Base-by-base conservation (phyloP, 2,329 filamentous ascomycete species). In the Plectosphaerella plurivora region DNA sequence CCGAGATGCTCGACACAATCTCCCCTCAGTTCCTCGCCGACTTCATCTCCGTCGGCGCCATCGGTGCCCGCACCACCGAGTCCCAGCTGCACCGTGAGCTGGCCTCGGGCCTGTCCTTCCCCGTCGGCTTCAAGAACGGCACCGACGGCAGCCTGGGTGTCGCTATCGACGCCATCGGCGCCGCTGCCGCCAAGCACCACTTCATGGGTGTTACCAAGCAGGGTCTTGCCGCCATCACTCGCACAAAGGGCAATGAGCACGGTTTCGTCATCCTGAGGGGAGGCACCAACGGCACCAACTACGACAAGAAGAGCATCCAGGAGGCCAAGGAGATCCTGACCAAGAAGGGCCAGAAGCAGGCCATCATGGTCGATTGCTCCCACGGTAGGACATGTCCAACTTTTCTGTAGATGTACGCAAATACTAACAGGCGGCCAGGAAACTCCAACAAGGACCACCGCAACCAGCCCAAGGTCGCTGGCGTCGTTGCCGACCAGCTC, bases 191-290 rank as follows among this genome's bases (percentile, higher is more conserved):
- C n/a, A 86, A 82, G 71, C 94, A 99, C 73, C 93, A 97, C 77
- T 99, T 99, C 79, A 88, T 99, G 80, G 93, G 92, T 72, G 94
- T 99, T 48, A 99, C 94, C 33, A 99, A 99, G 80, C 92, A 96
- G 67, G 94, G 94, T 55, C 79, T 97, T 56, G 94, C 93, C 45
- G 92, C 94, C 56, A 97, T 99, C 63, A 96, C 92, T 48, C 86
- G 90, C 71, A 99, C 94, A 15, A 83, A 82, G 53, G 94, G 94
- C 51, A 99, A 99, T 71, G 89, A 96, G 73, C 91, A 99, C 73
- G 95, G 94, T 66, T 99, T 99, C 67, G 90, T 97, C 49, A 97
- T 99, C 65, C 79, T 99, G 55, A 85, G 94, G 56, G 94, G 94
- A 59, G 94, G 94, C 57, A 93, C 84, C 65, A 89, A 85, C 71